Conservation (phyloP, 495 filamentous ascomycete genomes). For the Penicillium bialowiezense region DNA sequence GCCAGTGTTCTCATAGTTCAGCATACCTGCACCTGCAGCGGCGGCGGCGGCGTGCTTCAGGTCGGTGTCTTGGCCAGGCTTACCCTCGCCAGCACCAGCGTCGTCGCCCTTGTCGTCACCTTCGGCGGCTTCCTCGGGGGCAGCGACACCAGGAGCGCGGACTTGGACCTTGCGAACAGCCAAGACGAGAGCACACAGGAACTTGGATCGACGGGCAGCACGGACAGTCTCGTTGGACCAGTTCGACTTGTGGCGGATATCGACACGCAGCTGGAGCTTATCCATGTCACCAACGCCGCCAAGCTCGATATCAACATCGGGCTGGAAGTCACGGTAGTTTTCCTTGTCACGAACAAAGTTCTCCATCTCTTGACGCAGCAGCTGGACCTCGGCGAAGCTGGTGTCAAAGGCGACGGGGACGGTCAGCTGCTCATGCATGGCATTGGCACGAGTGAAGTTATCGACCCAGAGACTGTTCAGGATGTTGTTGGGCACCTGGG, state of each 20-base stretch:
- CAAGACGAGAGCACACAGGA: slow-evolving; percentile 90
- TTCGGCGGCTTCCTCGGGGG: slow-evolving; percentile 61
- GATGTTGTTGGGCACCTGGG: slow-evolving; percentile 87
- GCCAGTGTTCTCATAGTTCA: slow-evolving; percentile 23
- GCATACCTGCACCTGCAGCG: slow-evolving; percentile 15
- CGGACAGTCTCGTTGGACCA: slow-evolving; percentile 91
- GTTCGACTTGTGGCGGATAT: slow-evolving; percentile 90
- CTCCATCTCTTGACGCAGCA: slow-evolving; percentile 76
- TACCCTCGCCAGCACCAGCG: slow-evolving; percentile 4
- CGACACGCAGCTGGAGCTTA: slow-evolving; percentile 77
- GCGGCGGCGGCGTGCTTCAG: slow-evolving; percentile 2
- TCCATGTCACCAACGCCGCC: slow-evolving; percentile 81
- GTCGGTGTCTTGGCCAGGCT: slow-evolving; percentile 2
- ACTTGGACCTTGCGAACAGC: slow-evolving; percentile 87
- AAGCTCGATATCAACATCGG: slow-evolving; percentile 74
- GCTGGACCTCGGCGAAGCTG: slow-evolving; percentile 79
- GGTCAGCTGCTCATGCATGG: slow-evolving; percentile 84
- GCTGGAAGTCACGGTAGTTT: slow-evolving; percentile 88
- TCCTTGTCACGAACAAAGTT: slow-evolving; percentile 80
- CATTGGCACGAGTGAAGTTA: slow-evolving; percentile 83
- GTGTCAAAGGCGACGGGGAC: slow-evolving; percentile 83
- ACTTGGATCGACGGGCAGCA: slow-evolving; percentile 82
- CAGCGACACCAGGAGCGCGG: slow-evolving; percentile 72
- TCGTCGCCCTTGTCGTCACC: slow-evolving; percentile 53
- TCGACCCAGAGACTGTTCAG: slow-evolving; percentile 91